phyloP scores from a whole-genome alignment of 164 flowering plant genomes.

The Vitis rupestris region DNA sequence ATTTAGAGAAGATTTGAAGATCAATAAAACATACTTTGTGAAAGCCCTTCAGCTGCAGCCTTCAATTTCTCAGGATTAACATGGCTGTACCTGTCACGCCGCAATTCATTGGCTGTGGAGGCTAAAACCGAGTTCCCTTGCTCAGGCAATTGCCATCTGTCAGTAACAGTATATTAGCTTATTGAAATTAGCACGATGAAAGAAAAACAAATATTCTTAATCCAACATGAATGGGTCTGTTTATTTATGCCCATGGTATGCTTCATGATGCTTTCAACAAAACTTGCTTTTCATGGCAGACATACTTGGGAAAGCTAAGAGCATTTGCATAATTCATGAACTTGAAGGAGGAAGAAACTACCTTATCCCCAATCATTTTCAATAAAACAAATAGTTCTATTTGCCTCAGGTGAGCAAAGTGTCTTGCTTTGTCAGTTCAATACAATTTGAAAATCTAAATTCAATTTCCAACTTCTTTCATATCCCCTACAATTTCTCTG shows the following conservation, averaged over 20 bases:
- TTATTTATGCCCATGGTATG: background rate
- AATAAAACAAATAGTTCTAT: no score
- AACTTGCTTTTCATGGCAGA: background rate
- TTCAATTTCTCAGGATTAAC: conserved; percentile 68
- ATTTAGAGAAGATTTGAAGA: background rate
- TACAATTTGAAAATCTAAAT: no score
- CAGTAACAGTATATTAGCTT: no score
- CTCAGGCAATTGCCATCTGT: conserved; percentile 79
- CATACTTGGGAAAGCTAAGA: background rate
- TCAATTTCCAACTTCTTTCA: no score
- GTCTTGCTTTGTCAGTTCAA: no score
- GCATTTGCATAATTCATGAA: background rate
- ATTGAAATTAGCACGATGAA: background rate
- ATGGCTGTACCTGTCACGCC: conserved; percentile 46
- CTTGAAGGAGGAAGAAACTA: background rate
- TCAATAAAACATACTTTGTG: conserved; percentile 44
- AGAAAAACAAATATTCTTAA: background rate
- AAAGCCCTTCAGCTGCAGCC: conserved; percentile 75
- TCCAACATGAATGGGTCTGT: no score
- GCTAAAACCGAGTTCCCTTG: conserved; percentile 41
- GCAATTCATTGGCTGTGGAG: conserved; percentile 83
- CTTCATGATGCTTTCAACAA: background rate
- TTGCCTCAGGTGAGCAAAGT: no score
- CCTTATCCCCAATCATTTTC: no score
- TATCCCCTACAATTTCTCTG: no score